Evolutionary conservation across 2,329 filamentous ascomycete species (phyloP), one percentile per base, ranked within the genome.

Genomic region (Stachybotrys echinatus): DNA sequence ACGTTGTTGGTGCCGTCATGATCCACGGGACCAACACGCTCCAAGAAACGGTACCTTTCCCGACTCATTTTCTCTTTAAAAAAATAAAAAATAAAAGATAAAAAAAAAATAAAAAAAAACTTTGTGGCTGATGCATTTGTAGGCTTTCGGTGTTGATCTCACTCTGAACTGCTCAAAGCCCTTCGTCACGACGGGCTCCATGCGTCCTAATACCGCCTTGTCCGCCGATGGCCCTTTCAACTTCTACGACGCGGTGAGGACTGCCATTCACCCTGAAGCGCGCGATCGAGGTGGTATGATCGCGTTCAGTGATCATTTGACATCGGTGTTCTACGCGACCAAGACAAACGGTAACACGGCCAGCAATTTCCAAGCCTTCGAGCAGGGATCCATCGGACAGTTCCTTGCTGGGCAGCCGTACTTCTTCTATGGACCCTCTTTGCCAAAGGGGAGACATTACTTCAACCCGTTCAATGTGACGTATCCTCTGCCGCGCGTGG

Each of bases 171-270:
- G 74, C 21, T 69, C 69, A 38, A 84, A 85, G 61, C 81, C 82
- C 0, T 69, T 85, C 2, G 73, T 85, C 0, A 54, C 81, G 12
- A 80, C 82, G 0, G 82, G 81, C 12, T 74, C 82, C 5, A 85
- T 85, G 81, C 70, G 82, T 5, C 82, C 81, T 3, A 75, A 80
- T 0, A 84, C 81, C 0, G 81, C 80, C 2, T 68, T 84, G 54
- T 79, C 76, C 38, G 80, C 82, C 4, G 83, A 86, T 52, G 83
- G 83, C 0, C 80, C 80, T 10, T 72, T 80, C 54, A 85, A 86
- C 61, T 70, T 85, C 7, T 72, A 80, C 23, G 75, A 80, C 60
- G 77, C 81, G 5, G 79, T 84, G 27, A 31, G 27, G 27, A 31
- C 27, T 12, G 27, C 27, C 7, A 31, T 31, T 12, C 27, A 31